Evolutionary conservation across 352 stramenopile species (phyloP).

Genomic region (Phytophthora cryptogea): DNA sequence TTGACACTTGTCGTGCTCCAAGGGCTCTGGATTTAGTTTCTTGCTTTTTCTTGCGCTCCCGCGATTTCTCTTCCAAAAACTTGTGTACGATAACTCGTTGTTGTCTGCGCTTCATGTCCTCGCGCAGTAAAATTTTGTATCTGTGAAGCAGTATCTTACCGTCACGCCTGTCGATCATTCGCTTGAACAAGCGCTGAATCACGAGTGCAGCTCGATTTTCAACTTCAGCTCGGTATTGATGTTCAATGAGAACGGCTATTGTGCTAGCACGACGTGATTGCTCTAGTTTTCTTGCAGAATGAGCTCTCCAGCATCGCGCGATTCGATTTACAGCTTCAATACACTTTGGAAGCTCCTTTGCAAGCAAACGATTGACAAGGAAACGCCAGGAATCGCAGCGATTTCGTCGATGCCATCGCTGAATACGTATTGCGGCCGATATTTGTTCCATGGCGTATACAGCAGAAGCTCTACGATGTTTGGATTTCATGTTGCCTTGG

Average conservation of each 20-base stretch:
- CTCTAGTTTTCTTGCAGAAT: slow-evolving; percentile 15
- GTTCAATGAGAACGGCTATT: slow-evolving; percentile 29
- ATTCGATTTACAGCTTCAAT: slow-evolving; percentile 25
- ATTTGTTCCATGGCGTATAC: slow-evolving; percentile 15
- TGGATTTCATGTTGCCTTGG: not conserved
- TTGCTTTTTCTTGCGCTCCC: slow-evolving; percentile 37
- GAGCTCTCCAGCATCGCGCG: slow-evolving; percentile 28
- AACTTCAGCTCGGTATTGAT: slow-evolving; percentile 27
- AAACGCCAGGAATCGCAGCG: slow-evolving; percentile 40
- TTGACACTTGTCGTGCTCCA: not conserved
- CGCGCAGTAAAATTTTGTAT: slow-evolving; percentile 52
- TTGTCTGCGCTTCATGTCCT: slow-evolving; percentile 50
- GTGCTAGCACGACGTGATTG: slow-evolving; percentile 1
- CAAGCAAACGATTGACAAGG: slow-evolving; percentile 33
- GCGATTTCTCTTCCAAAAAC: slow-evolving; percentile 46
- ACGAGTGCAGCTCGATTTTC: slow-evolving; percentile 24
- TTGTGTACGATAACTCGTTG: slow-evolving; percentile 62
- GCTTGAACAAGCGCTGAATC: slow-evolving; percentile 45
- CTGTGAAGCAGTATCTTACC: slow-evolving; percentile 43
- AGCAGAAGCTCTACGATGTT: not conserved
- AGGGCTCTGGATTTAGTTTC: slow-evolving; percentile 6
- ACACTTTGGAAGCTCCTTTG: slow-evolving; percentile 33
- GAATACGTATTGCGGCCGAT: slow-evolving; percentile 36
- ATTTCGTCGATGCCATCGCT: slow-evolving; percentile 40
- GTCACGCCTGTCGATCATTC: slow-evolving; percentile 32